These are phyloP conservation scores for Eimeria acervulina DNA, from an alignment of 169 alveolate species.

Conservation along the genomic window DNA sequence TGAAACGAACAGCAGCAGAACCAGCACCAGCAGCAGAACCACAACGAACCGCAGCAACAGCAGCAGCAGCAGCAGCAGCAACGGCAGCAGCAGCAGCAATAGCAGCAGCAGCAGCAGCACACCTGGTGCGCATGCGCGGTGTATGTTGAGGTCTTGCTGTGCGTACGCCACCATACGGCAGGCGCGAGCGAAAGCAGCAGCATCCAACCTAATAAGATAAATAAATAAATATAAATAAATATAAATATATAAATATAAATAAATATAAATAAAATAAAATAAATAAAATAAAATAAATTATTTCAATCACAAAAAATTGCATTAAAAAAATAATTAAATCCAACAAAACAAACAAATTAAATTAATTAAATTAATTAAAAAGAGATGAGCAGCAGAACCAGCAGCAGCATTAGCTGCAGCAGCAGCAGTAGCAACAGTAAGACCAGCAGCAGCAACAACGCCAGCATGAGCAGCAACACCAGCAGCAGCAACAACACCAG, in stretches of 20 bases:
- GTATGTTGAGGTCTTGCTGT: neutral
- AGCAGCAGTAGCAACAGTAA: neutral
- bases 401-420: neutral
- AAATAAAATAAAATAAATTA: no score
- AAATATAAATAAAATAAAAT: neutral
- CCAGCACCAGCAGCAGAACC: neutral
- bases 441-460: neutral
- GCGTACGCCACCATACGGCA: conserved; percentile 12
- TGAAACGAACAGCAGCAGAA: neutral
- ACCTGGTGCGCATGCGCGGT: neutral
- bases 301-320: no score
- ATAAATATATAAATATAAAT: neutral
- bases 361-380: no score
- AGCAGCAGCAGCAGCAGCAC: conserved; percentile 35
- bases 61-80: conserved; percentile 25
- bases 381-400: no score
- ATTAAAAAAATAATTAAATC: no score
- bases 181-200: conserved; percentile 1
- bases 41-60: neutral
- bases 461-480: neutral
- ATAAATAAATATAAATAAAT: neutral
- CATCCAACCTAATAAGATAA: neutral
- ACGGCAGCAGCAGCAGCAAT: conserved; percentile 20
- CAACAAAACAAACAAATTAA: no score
- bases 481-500: neutral